Base-by-base conservation (phyloP, 2,329 filamentous ascomycete genomes). In the Fusarium sp. region DNA sequence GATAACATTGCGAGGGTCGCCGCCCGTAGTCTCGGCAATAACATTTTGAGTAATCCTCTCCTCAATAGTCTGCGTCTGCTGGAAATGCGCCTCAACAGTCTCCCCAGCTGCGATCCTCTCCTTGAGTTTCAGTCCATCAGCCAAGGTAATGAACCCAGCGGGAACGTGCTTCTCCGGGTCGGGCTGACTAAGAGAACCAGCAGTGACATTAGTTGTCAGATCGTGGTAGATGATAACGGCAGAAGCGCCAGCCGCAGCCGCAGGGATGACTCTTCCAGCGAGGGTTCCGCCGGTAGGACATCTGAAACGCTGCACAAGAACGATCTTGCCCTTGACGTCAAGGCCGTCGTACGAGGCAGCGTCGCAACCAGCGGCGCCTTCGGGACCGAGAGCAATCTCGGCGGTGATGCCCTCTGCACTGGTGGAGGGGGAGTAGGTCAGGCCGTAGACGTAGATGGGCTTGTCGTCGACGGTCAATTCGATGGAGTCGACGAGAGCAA, bases 401-500 rank as follows among this genome's bases (percentile, higher is more conserved):
- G 69, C 69, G 3, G 65, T 70, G 15, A 71, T 70, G 5, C 69
- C 69, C 25, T 71, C 59, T 3, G 37, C 57, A 2, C 52, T 53
- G 0, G 69, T 71, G 6, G 68, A 71, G 1, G 68, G 68, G 0
- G 69, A 71, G 33, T 71, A 71, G 3, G 69, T 71, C 35, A 71
- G 22, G 23, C 69, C 69, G 14, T 60, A 71, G 17, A 65, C 57
- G 33, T 71, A 71, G 13, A 71, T 43, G 2, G 60, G 37, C 7
- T 59, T 41, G 2, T 70, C 69, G 8, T 69, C 69, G 9, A 71
- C 56, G 6, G 79, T 82, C 54, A 84, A 61, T 7, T 55, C 45
- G 19, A 71, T 69, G 4, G 82, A 82, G 56, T 82, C 80, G 3
- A 77, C 72, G 15, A 77, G 76, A 2, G 83, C 85, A 5, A 83